These are phyloP conservation scores for Podospora anserina DNA, from an alignment of 495 filamentous ascomycete genomes.

Conservation along the genomic window DNA sequence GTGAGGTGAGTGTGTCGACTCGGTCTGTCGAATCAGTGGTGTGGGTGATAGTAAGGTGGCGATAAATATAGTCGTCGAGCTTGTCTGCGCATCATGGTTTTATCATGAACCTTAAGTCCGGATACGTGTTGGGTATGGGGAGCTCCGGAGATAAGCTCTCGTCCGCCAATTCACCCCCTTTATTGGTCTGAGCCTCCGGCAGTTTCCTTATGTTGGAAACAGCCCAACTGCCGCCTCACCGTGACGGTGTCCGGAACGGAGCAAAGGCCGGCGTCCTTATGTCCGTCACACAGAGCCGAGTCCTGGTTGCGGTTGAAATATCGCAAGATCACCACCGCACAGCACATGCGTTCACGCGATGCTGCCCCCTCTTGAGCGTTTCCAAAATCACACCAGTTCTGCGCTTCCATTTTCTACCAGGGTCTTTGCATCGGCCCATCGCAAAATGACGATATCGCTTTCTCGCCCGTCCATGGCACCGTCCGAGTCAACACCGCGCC, in stretches of 20 bases:
- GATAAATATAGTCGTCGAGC: neutral
- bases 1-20: no score
- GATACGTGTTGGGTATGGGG: neutral
- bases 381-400: slow-evolving; percentile 66
- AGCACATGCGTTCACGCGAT: neutral
- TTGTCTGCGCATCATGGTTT: neutral
- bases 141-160: neutral
- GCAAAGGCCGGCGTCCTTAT: neutral
- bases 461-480: slow-evolving; percentile 59
- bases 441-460: slow-evolving; percentile 81
- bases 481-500: slow-evolving; percentile 57
- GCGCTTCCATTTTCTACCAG: slow-evolving; percentile 70
- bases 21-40: neutral
- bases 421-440: slow-evolving; percentile 78
- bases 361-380: neutral
- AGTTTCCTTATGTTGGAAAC: neutral
- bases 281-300: neutral
- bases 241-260: neutral
- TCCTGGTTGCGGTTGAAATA: neutral
- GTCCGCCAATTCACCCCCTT: neutral
- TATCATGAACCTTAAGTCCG: neutral
- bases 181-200: neutral
- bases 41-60: neutral
- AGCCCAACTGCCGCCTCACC: neutral
- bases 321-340: neutral